Base-by-base conservation (phyloP, 208 protist species). In the Leishmania amazonensis region DNA sequence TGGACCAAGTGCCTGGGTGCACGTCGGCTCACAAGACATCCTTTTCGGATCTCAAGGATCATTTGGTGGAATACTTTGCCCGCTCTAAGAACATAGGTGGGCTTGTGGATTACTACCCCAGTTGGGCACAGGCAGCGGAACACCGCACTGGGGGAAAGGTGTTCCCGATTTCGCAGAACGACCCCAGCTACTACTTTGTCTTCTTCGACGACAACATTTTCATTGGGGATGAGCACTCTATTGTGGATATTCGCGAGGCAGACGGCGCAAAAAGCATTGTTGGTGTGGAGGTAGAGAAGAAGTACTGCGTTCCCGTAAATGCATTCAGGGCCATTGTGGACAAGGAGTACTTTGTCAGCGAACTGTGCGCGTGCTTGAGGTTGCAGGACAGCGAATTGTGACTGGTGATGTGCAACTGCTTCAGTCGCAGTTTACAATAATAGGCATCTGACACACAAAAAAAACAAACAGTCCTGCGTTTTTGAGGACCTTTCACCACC, bases 121-220 rank as follows among this genome's bases (percentile, higher is more conserved):
- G 83, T 75, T 98, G 95, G 94, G 93, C 95, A 47, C 91, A 95
- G 70, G 83, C 78, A 11, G 95, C 90, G 7, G 93, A 98, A 79
- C 83, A 89, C 17, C 90, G 95, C 31, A 87, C 68, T 67, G 93
- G 90, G 0, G 95, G 95, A 40, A 98, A 98, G 79, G 89, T 98
- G 0, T 98, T 94, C 77, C 91, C 95, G 7, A 85, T 97, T 24
- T 35, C 67, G 31, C 76, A 76, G 78, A 79, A 86, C 0, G 84
- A 85, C 7, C 74, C 82, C 2, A 51, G 49, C 2, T 76, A 81
- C n/a, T 96, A 92, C 85, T 87, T 91, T 72, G 85, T 96, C 1
- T 98, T 98, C 71, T 98, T 97, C 77, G 95, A 98, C 75, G 95
- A 98, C 80, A 98, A 98, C 79, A 97, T 98, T 74, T 91, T 89